Conservation (phyloP, 805 yeast genomes). For the Wickerhamiella qilinensis region DNA sequence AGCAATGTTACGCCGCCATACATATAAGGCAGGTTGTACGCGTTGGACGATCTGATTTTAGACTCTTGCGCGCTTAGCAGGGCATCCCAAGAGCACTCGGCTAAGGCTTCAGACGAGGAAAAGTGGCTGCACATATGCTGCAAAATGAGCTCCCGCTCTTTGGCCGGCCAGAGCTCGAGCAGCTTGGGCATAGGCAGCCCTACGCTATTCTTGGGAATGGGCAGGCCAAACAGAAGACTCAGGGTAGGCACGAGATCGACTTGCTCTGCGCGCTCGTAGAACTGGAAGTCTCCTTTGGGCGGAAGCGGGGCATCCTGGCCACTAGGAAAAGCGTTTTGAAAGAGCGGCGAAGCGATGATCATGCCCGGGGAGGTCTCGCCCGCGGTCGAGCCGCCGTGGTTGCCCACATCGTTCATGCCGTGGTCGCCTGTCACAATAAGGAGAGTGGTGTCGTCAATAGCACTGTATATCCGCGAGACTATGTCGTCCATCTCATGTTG, state of each 20-base stretch:
- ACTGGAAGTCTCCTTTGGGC: constrained; percentile 33
- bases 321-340: constrained; percentile 26
- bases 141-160: constrained; percentile 12
- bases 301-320: constrained; percentile 10
- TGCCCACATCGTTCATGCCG: constrained; percentile 91
- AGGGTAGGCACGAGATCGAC: constrained; percentile 62
- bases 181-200: constrained; percentile 55
- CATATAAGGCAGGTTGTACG: constrained; percentile 46
- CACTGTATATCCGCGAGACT: constrained; percentile 34
- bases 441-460: constrained; percentile 34
- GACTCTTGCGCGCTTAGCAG: constrained; percentile 26
- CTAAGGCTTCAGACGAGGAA: not conserved
- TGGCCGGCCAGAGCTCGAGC: constrained; percentile 31
- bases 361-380: constrained; percentile 89
- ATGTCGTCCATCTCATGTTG: constrained; percentile 76
- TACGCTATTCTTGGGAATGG: constrained; percentile 55
- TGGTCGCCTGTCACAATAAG: constrained; percentile 80
- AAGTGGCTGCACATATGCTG: constrained; percentile 16
- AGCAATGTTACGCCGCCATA: constrained; percentile 25
- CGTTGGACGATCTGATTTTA: constrained; percentile 35
- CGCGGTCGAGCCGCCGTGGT: constrained; percentile 88
- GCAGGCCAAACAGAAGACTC: constrained; percentile 41
- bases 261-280: constrained; percentile 40
- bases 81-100: constrained; percentile 5
- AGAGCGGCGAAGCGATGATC: constrained; percentile 47